Base-by-base conservation (phyloP, 805 yeast species). In the Candida palmyrensis region DNA sequence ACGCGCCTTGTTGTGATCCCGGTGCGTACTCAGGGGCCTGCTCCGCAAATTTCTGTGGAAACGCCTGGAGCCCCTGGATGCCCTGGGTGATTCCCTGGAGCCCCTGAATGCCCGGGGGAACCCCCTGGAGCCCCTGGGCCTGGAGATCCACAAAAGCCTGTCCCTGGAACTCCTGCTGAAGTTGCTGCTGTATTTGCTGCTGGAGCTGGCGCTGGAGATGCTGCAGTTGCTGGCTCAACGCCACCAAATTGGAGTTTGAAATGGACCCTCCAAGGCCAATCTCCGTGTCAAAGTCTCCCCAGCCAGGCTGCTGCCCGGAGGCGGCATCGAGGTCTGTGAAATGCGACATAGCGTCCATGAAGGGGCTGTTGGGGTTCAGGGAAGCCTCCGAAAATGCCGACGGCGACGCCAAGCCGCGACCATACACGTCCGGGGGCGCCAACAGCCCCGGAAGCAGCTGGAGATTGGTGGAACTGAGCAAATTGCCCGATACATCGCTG, bases 241-340 rank as follows among this genome's bases (percentile, higher is more conserved):
- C 12, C 11, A 27, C 41, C 36, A 65, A 49, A 40, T 65, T 60
- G 0, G 66, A 57, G 31, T 53, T 47, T 17, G 64, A 57, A 2
- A 65, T 51, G 4, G 68, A 61, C 23, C 57, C 65, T 2, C 71
- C 71, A 22, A 65, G 47, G 1, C 49, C 57, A 13, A 65, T 62
- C 38, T 62, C 69, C 16, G 47, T 46, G 33, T 56, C 62, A 38
- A 61, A 62, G 3, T 42, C 28, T 15, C 29, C 29, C 18, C 26
- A 13, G 10, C 12, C 10, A 6, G 32, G 34, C 4, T 28, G 34
- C 18, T 27, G 30, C 4, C 44, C 42, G 4, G 38, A 44, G 3
- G 49, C 36, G 23, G 32, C 40, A 6, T 41, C 41, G n/a, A 39
- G 36, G 24, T 37, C 33, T 25, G 57, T 48, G 27, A 55, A 48